phyloP scores from a whole-genome alignment of 352 stramenopile species.

The Globisporangium echinulatum region DNA sequence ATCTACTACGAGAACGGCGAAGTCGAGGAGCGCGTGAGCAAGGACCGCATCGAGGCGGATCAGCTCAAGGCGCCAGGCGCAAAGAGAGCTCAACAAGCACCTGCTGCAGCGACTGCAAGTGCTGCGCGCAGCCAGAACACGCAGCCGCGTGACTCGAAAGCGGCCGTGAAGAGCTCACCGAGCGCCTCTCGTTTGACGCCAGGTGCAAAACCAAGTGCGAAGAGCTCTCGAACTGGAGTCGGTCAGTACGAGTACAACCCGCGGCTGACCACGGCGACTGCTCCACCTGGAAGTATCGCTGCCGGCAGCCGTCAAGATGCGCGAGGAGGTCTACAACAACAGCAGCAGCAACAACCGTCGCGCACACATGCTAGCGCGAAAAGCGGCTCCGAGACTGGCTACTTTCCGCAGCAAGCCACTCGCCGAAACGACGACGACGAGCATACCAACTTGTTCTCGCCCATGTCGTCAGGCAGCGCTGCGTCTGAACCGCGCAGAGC shows the following conservation, averaged over 20 bases:
- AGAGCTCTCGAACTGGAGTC: neutral
- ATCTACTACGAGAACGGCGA: slow-evolving; percentile 48
- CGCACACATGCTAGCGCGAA: neutral
- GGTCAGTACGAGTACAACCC: neutral
- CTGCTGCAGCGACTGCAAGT: neutral
- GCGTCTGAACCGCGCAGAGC: slow-evolving; percentile 10
- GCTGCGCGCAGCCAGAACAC: neutral
- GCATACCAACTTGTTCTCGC: slow-evolving; percentile 8
- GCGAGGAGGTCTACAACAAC: neutral
- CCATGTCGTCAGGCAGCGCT: neutral
- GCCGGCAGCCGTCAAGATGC: neutral
- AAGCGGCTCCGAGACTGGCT: neutral
- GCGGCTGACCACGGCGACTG: neutral
- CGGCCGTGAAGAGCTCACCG: slow-evolving; percentile 9
- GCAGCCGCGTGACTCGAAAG: slow-evolving; percentile 5
- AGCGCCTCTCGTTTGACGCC: slow-evolving; percentile 1
- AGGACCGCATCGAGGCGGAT: slow-evolving; percentile 24
- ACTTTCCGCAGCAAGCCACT: neutral
- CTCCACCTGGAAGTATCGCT: neutral
- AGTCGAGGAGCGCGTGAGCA: slow-evolving; percentile 36
- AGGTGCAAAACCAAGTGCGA: slow-evolving; percentile 3
- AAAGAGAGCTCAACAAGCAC: slow-evolving; percentile 3
- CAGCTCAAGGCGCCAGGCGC: slow-evolving; percentile 1
- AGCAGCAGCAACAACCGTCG: neutral
- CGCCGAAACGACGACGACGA: neutral